A percentile compares a stretch with the other conserved stretches of the same genome.
Evolutionary conservation across 2,329 filamentous ascomycete genomes (phyloP).

Genomic region (Arachnomyces sp.): DNA sequence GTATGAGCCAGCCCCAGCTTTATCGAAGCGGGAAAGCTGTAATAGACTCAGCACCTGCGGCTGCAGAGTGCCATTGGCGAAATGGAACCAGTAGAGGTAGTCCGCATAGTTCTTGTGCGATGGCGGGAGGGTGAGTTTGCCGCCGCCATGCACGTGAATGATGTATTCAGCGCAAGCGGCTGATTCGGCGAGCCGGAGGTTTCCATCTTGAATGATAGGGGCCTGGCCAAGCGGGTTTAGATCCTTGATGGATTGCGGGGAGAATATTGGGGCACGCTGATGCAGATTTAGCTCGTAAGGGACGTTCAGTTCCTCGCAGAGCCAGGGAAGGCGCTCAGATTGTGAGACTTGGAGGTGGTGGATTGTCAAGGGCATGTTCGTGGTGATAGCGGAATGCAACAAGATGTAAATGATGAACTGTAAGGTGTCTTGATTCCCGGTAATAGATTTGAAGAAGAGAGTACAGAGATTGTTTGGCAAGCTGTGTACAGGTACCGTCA

Average conservation of each 20-base stretch:
- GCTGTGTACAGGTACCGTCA: too few relatives aligned
- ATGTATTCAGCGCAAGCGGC: slow-evolving; percentile 58
- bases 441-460: too few relatives aligned
- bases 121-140: slow-evolving; percentile 42
- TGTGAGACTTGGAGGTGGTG: slow-evolving; percentile 54
- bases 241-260: slow-evolving; percentile 33
- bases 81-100: slow-evolving; percentile 61
- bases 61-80: slow-evolving; percentile 42
- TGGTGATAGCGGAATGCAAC: neutral
- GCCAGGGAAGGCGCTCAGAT: slow-evolving; percentile 57
- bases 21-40: slow-evolving; percentile 17
- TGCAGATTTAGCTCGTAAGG: slow-evolving; percentile 45
- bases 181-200: slow-evolving; percentile 52
- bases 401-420: too few relatives aligned
- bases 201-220: slow-evolving; percentile 53
- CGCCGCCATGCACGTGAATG: slow-evolving; percentile 44
- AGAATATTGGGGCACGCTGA: slow-evolving; percentile 39
- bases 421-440: too few relatives aligned
- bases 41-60: slow-evolving; percentile 34
- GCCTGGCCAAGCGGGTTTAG: slow-evolving; percentile 49
- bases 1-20: slow-evolving; percentile 19
- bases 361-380: slow-evolving; percentile 26
- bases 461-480: too few relatives aligned
- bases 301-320: slow-evolving; percentile 57
- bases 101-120: slow-evolving; percentile 47